These are phyloP conservation scores for Lizonia empirigonia DNA, from an alignment of 2,329 filamentous ascomycete species.

Conservation along the genomic window DNA sequence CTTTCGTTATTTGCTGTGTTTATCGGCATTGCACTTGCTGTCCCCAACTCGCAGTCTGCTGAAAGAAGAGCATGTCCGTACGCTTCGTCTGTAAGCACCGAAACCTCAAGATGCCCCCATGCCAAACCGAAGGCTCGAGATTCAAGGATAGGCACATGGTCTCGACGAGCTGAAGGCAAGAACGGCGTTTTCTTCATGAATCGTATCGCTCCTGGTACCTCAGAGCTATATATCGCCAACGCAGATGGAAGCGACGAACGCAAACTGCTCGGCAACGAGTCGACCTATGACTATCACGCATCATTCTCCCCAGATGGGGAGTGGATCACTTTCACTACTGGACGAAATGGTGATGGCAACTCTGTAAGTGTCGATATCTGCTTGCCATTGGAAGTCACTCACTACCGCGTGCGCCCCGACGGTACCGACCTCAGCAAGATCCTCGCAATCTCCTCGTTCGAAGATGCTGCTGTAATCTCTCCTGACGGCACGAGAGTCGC, in stretches of 20 bases:
- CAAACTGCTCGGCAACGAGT: slow-evolving; percentile 36
- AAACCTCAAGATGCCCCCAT: background rate
- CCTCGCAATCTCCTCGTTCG: slow-evolving; percentile 43
- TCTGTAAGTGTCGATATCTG: background rate
- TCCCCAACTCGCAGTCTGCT: background rate
- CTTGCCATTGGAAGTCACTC: background rate
- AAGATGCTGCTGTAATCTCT: slow-evolving; percentile 48
- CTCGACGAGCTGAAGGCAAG: slow-evolving; percentile 13
- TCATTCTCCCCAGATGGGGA: background rate
- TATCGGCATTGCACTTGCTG: background rate
- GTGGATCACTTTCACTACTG: background rate
- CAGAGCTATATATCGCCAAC: slow-evolving; percentile 42
- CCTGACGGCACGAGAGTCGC: slow-evolving; percentile 48
- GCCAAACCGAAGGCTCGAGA: background rate
- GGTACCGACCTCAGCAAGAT: slow-evolving; percentile 37
- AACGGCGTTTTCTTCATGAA: slow-evolving; percentile 42
- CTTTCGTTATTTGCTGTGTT: background rate
- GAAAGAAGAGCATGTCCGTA: background rate
- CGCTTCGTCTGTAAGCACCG: no score
- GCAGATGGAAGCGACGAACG: slow-evolving; percentile 49
- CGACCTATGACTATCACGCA: slow-evolving; percentile 1
- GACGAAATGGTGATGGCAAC: background rate
- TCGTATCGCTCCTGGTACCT: slow-evolving; percentile 44
- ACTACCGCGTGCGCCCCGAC: background rate
- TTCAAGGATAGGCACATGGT: background rate